A percentile compares a stretch with the other conserved stretches of the same genome.
Conservation (phyloP, 306 rosid genomes). For the Corylus americana region DNA sequence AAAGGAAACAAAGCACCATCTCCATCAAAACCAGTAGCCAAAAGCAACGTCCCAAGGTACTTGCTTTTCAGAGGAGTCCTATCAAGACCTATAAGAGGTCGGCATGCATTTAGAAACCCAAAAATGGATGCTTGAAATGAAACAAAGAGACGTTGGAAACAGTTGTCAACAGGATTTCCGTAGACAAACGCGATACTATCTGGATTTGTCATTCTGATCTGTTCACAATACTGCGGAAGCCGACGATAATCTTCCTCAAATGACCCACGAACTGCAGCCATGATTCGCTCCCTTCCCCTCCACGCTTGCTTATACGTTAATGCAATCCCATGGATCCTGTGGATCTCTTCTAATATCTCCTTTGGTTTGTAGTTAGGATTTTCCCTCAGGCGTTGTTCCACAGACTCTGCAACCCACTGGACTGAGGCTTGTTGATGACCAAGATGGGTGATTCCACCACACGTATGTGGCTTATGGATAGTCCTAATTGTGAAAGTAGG, state of each 20-base stretch:
- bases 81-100: constrained; percentile 60
- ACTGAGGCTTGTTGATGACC: constrained; percentile 64
- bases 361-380: constrained; percentile 54
- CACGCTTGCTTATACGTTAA: constrained; percentile 54
- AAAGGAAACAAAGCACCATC: constrained; percentile 53
- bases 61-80: constrained; percentile 48
- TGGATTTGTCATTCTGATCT: constrained; percentile 49
- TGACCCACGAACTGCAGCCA: constrained; percentile 60
- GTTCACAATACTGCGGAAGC: constrained; percentile 58
- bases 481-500: constrained; percentile 57
- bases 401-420: constrained; percentile 59
- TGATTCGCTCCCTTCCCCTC: constrained; percentile 57
- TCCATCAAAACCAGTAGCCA: constrained; percentile 61
- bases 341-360: constrained; percentile 62
- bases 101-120: constrained; percentile 56
- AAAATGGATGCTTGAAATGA: constrained; percentile 53
- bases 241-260: constrained; percentile 55
- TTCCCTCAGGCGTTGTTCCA: constrained; percentile 49
- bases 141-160: constrained; percentile 53
- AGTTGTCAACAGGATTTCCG: constrained; percentile 44
- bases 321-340: constrained; percentile 52
- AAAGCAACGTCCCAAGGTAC: constrained; percentile 55
- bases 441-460: constrained; percentile 53
- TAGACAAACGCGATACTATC: constrained; percentile 53
- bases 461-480: constrained; percentile 47